Evolutionary conservation across 164 flowering plant species (phyloP), one percentile per base, ranked within the genome.

Genomic region (Macadamia integrifolia): DNA sequence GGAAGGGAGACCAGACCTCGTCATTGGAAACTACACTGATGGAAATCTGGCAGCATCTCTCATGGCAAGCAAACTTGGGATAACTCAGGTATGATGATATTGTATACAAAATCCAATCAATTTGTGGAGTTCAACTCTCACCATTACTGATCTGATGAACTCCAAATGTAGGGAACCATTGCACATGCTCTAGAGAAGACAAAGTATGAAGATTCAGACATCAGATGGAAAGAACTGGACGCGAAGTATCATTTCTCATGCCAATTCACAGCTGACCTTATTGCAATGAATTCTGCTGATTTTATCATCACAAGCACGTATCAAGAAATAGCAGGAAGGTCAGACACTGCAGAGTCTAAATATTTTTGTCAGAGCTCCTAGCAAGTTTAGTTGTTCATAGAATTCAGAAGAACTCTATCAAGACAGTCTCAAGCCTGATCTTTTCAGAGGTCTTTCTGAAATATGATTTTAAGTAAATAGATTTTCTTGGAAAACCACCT

Each of bases 171-270:
- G 99, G 98, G 81, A 74, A 92, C 98, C 6, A 91, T 95, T 55
- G 99, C 99, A 18, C 99, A 95, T 80, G 99, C 99, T 63, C 76
- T 95, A 18, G 99, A 95, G 83, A 95, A 95, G 75, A 92, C 98
- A 0, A 95, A 95, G 77, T 95, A 95, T 40, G 94, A 89, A 74
- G 94, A 92, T 76, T 95, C 99, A 7, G 98, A 95, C 72, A 77
- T 79, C 15, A 89, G 82, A 69, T 92, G 97, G 98, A 95, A 82
- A 78, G 85, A 85, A 58, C 70, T 89, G 0, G 98, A 92, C 13
- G 61, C 83, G 4, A 95, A 90, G 80, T 95, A 92, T 72, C 95
- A 94, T 64, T 92, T 95, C 71, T 92, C 99, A 52, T 89, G 97
- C 71, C 99, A 94, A 72, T 92, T 90, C 75, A 90, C 96, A 35